Evolutionary conservation across 495 filamentous ascomycete genomes (phyloP).

Genomic region (Penicillium parvum): DNA sequence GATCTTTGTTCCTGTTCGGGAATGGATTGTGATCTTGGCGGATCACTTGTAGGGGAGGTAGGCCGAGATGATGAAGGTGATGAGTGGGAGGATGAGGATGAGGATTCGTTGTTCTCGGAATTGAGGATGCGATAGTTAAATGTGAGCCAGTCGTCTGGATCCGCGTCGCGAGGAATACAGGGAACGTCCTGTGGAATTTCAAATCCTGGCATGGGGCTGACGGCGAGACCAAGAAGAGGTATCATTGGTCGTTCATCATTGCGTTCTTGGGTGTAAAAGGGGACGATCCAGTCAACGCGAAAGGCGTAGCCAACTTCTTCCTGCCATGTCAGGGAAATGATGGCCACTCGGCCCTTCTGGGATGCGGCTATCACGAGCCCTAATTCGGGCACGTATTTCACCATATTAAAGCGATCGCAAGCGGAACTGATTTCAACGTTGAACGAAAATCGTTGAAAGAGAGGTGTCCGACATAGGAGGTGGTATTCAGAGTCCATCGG

Average conservation of each 20-base stretch:
- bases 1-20: background rate
- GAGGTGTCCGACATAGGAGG: conserved; percentile 43
- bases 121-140: conserved; percentile 34
- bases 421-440: conserved; percentile 33
- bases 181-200: conserved; percentile 39
- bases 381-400: conserved; percentile 70
- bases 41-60: background rate
- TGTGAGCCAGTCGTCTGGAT: conserved; percentile 22
- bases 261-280: conserved; percentile 44
- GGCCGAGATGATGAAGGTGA: background rate
- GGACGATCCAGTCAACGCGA: conserved; percentile 55
- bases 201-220: conserved; percentile 60
- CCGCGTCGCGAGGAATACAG: conserved; percentile 26
- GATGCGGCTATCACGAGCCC: conserved; percentile 70
- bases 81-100: conserved; percentile 1
- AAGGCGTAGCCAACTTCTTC: conserved; percentile 37
- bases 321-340: conserved; percentile 64
- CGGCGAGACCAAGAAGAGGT: conserved; percentile 52
- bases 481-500: conserved; percentile 39
- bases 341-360: conserved; percentile 66
- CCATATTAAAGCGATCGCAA: conserved; percentile 71
- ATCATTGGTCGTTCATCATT: conserved; percentile 36
- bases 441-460: conserved; percentile 39
- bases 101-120: conserved; percentile 12
- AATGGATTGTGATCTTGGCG: background rate